phyloP scores from a whole-genome alignment of 169 alveolate species.

The Neospora caninum region DNA sequence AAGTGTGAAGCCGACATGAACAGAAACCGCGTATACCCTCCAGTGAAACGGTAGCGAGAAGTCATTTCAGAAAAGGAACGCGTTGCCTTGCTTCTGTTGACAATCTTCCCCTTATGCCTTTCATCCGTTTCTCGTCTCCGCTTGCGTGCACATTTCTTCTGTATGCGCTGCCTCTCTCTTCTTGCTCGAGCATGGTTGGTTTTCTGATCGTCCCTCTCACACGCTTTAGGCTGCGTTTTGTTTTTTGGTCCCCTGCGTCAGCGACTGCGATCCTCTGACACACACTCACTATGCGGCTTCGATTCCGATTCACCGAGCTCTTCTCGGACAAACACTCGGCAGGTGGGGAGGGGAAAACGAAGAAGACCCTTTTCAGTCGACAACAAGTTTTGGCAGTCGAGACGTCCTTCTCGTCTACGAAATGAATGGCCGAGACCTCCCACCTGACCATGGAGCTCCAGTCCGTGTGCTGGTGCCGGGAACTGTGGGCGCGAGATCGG shows the following conservation, averaged over 20 bases:
- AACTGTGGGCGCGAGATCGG: constrained; percentile 66
- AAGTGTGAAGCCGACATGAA: too few relatives aligned
- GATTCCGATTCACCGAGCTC: constrained; percentile 12
- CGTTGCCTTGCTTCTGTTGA: background rate
- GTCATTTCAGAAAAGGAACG: too few relatives aligned
- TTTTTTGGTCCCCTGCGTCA: background rate
- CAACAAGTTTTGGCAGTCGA: constrained; percentile 24
- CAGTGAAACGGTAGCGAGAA: background rate
- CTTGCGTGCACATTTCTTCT: background rate
- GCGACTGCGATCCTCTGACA: constrained; percentile 32
- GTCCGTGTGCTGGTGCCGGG: constrained; percentile 79
- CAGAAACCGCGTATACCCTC: background rate
- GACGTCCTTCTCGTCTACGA: constrained; percentile 76
- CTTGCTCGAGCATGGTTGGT: background rate
- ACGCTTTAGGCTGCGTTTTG: too few relatives aligned
- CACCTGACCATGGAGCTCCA: constrained; percentile 79
- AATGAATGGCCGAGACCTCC: constrained; percentile 72
- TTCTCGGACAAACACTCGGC: background rate
- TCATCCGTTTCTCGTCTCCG: background rate
- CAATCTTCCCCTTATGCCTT: background rate
- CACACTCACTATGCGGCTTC: constrained; percentile 33
- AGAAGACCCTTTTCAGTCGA: background rate
- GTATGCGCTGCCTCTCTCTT: background rate
- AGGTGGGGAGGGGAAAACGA: background rate
- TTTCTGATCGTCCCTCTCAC: too few relatives aligned